A percentile compares a stretch with the other conserved stretches of the same genome.
Conservation (phyloP, 208 protist species). For the Leishmania gerbilli region DNA sequence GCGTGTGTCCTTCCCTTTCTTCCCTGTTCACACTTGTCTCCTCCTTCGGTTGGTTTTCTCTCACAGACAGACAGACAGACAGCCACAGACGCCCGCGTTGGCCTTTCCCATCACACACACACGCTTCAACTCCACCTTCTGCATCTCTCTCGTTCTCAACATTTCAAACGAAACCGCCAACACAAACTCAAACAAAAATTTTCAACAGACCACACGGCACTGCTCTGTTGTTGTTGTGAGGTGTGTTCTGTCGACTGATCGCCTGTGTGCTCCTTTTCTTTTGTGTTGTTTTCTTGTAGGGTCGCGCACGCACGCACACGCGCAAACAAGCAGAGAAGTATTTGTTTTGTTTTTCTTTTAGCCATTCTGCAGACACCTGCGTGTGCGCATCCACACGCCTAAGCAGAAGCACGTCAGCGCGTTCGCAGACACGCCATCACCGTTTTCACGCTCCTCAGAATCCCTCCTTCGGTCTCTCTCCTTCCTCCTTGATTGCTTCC, state of each 20-base stretch:
- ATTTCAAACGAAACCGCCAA: neutral
- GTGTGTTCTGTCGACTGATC: neutral
- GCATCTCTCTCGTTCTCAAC: neutral
- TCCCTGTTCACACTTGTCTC: neutral
- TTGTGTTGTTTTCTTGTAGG: neutral
- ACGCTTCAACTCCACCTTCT: neutral
- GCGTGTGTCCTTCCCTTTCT: neutral
- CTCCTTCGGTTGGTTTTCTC: neutral
- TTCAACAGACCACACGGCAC: neutral
- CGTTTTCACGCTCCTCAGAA: neutral
- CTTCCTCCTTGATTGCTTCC: conserved; percentile 1
- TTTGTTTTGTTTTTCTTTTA: too few species aligned
- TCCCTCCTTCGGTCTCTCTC: neutral
- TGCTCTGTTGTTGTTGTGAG: neutral
- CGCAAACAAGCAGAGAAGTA: neutral
- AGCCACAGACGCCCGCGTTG: neutral
- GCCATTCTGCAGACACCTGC: neutral
- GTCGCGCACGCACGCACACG: neutral
- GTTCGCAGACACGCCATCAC: neutral
- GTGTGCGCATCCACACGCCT: neutral
- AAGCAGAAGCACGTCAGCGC: neutral
- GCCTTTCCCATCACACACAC: neutral
- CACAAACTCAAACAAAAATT: neutral
- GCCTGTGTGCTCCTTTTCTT: neutral
- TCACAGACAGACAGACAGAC: neutral